Evolutionary conservation across 73 alveolate genomes (phyloP), one percentile per base, ranked within the genome.

Genomic region (Uronychia binucleata): DNA sequence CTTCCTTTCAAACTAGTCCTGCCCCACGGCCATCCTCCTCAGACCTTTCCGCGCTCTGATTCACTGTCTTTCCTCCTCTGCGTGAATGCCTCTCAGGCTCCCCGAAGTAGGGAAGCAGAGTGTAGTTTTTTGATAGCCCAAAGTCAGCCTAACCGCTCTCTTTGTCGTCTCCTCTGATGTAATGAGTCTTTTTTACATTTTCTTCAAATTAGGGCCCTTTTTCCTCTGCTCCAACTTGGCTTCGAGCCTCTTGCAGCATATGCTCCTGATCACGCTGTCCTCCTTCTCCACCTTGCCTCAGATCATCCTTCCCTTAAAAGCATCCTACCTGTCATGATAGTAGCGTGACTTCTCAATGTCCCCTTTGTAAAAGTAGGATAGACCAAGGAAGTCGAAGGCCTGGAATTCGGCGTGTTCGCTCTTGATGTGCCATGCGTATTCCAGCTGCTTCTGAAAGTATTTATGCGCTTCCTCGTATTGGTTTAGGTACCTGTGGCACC

Each of bases 251-350:
- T 46, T 46, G 67, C 67, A 46, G 67, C 67, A 32, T 0, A 85
- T 77, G 57, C 58, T 85, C 33, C 86, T 85, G 33, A 78, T 34
- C 13, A 77, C 80, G 5, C 85, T 74, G 31, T 74, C 76, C n/a
- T 85, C 46, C 27, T 83, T 84, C 29, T 85, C 91, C 35, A 74
- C 46, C 77, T 85, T 85, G 19, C 91, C 91, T 77, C 91, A 77
- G 30, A 58, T 31, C 80, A 85, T 35, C 5, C 91, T 34, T 46
- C 19, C 19, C 5, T 11, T 46, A 5, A 19, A 46, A 11, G 5
- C 19, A 5, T 19, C 5, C 5, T 46, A 67, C 32, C 78, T 67
- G 75, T 86, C 92, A 59, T 78, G 58, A 33, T 86, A 86, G 86
- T 86, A 86, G 25, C 59, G 25, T 27, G 84, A 30, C 35, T 78